These are phyloP conservation scores for Saccharomyces hybrid DNA, from an alignment of 1,139 yeast genomes.

Conservation along the genomic window DNA sequence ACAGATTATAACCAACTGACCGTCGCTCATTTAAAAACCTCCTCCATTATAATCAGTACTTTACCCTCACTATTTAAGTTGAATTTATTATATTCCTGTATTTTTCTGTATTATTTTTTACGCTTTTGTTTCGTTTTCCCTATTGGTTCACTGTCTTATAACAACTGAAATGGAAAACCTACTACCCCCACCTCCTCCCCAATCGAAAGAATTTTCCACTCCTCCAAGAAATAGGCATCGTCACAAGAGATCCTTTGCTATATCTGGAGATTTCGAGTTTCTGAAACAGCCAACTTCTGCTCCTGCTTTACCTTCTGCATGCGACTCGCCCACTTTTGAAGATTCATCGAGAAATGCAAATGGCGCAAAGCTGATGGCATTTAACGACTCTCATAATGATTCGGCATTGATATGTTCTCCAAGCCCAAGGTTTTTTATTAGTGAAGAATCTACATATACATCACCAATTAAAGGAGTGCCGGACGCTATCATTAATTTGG, in stretches of 20 bases:
- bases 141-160: not conserved
- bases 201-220: conserved; percentile 3
- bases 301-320: conserved; percentile 1
- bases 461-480: conserved; percentile 39
- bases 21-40: not conserved
- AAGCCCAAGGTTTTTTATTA: conserved; percentile 29
- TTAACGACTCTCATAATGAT: not conserved
- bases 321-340: not conserved
- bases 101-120: not conserved
- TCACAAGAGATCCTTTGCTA: conserved; percentile 65
- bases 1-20: not conserved
- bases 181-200: not conserved
- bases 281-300: conserved; percentile 13
- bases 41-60: not conserved
- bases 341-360: not conserved
- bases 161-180: not conserved
- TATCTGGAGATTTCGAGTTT: conserved; percentile 62
- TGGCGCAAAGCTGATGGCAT: not conserved
- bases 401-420: conserved; percentile 4
- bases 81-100: too few relatives aligned
- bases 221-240: conserved; percentile 44
- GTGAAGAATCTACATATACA: conserved; percentile 28
- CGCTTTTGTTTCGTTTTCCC: not conserved
- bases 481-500: conserved; percentile 57
- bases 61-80: too few relatives aligned